Percentiles rank a stretch among this genome's conserved stretches.
Conservation (phyloP, 2,329 filamentous ascomycete genomes). For the Colletotrichum destructivum region DNA sequence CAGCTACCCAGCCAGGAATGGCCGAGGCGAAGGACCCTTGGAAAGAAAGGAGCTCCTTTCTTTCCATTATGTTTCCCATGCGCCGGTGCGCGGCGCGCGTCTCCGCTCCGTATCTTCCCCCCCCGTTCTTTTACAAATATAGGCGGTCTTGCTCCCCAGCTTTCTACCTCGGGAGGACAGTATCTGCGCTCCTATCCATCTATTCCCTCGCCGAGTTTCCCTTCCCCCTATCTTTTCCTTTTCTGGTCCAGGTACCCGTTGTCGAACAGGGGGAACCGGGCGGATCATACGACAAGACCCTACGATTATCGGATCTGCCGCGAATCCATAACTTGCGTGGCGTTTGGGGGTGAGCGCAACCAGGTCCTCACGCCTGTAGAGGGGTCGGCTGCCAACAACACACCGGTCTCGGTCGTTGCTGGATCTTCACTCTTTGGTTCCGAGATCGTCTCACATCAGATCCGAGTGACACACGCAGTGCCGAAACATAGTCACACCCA, state of each 20-base stretch:
- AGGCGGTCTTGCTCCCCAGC: constrained; percentile 31
- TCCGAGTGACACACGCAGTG: constrained; percentile 13
- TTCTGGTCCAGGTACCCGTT: neutral
- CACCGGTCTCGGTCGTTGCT: constrained; percentile 30
- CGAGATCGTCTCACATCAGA: constrained; percentile 22
- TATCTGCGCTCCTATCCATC: constrained; percentile 15
- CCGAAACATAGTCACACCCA: constrained; percentile 3
- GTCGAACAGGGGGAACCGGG: neutral
- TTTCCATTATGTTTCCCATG: constrained; percentile 22
- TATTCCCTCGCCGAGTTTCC: constrained; percentile 18
- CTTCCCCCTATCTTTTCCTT: constrained; percentile 5
- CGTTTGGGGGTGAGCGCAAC: constrained; percentile 13
- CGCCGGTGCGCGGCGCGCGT: constrained; percentile 1
- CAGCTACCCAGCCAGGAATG: neutral
- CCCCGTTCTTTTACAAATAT: neutral
- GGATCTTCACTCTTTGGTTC: neutral
- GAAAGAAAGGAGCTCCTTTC: constrained; percentile 7
- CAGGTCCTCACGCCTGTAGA: constrained; percentile 3
- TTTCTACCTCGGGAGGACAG: constrained; percentile 26
- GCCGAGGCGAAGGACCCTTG: constrained; percentile 9
- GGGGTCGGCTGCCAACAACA: neutral
- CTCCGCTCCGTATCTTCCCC: neutral
- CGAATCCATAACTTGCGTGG: neutral
- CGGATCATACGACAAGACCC: constrained; percentile 14
- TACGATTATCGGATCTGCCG: neutral